These are phyloP conservation scores for Castanea sativa DNA, from an alignment of 306 rosid genomes.

Conservation along the genomic window DNA sequence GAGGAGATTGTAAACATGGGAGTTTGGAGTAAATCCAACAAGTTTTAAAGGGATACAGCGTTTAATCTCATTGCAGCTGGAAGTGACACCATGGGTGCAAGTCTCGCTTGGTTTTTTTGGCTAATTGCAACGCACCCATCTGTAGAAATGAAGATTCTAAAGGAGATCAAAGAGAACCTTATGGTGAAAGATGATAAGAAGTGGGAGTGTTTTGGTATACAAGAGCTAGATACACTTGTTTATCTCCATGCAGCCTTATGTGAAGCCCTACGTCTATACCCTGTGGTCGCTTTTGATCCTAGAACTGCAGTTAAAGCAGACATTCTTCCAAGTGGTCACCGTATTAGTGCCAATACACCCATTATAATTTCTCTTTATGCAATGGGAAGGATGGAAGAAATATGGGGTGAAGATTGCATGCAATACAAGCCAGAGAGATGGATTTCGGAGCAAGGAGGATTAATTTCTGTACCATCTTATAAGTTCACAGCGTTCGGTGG, in stretches of 20 bases:
- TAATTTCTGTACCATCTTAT: constrained; percentile 21
- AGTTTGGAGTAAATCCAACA: background rate
- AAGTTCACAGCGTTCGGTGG: constrained; percentile 31
- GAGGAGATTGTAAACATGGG: background rate
- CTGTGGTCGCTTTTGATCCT: constrained; percentile 28
- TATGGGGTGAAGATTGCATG: constrained; percentile 34
- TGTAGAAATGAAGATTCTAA: constrained; percentile 28
- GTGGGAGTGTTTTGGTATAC: background rate
- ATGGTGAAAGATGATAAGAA: background rate
- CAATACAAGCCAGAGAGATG: constrained; percentile 47
- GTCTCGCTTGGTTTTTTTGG: background rate
- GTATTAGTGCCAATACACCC: background rate
- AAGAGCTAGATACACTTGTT: constrained; percentile 13
- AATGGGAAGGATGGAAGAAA: constrained; percentile 33
- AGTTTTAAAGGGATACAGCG: background rate
- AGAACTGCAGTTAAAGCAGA: constrained; percentile 9
- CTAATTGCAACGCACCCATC: background rate
- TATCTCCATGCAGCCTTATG: constrained; percentile 32
- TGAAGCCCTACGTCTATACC: constrained; percentile 36
- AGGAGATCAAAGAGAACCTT: background rate
- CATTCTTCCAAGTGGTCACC: constrained; percentile 38
- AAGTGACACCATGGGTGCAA: background rate
- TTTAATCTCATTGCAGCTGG: constrained; percentile 1
- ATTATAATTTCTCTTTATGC: constrained; percentile 20
- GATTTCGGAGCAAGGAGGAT: constrained; percentile 20